These are phyloP conservation scores for Lolium rigidum DNA, from an alignment of 176 grass and related monocot genomes.

Conservation along the genomic window DNA sequence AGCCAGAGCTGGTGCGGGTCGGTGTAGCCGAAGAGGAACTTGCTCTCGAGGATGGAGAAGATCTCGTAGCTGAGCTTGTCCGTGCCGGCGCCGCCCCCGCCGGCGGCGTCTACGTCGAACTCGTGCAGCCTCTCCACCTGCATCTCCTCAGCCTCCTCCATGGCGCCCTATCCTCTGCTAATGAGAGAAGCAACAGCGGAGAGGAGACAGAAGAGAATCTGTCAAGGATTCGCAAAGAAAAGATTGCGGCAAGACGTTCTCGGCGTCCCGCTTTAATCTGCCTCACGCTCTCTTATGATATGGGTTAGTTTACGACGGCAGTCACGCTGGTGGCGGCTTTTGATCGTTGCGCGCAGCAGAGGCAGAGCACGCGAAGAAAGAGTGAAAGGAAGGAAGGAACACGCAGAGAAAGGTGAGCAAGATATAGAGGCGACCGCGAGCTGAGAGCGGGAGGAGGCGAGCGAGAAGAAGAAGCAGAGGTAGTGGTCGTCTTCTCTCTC, in stretches of 20 bases:
- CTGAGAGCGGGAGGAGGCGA: no score
- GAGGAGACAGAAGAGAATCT: conserved; percentile 31
- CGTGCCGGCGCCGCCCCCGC: conserved; percentile 47
- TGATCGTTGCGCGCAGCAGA: conserved; percentile 50
- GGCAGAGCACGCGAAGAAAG: conserved; percentile 74
- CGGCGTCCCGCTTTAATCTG: no score
- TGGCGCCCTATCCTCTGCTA: conserved; percentile 24
- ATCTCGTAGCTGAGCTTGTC: conserved; percentile 99
- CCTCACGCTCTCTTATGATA: no score
- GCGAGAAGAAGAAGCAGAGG: conserved; percentile 23
- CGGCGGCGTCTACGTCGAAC: conserved; percentile 14
- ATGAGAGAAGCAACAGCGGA: conserved; percentile 25
- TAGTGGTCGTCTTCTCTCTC: conserved; percentile 14
- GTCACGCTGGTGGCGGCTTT: conserved; percentile 30
- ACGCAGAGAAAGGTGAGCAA: conserved; percentile 22
- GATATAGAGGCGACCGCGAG: no score
- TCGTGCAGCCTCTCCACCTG: conserved; percentile 74
- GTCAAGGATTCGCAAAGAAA: conserved; percentile 46
- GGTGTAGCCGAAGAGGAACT: conserved; percentile 96
- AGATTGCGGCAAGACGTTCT: conserved; percentile 25
- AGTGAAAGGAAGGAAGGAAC: conserved; percentile 10
- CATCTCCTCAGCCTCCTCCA: conserved; percentile 85
- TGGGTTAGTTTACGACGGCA: conserved; percentile 3
- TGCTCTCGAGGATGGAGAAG: conserved; percentile 99
- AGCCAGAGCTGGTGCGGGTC: conserved; percentile 67